Conservation (phyloP, 805 yeast species). For the Saccharomycopsis sp. region DNA sequence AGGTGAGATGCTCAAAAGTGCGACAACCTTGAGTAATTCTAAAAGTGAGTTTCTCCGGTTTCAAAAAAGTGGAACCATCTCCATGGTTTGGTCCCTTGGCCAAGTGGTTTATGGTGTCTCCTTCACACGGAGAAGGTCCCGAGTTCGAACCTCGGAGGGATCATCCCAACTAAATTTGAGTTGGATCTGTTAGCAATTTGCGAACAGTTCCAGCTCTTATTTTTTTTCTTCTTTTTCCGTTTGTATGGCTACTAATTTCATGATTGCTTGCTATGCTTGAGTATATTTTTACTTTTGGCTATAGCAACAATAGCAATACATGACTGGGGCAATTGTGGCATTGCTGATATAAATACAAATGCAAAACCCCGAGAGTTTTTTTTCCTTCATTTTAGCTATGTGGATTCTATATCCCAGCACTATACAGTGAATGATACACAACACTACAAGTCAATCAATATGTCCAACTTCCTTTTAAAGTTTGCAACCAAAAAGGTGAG, state of each 20-base stretch:
- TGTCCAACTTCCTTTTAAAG: constrained; percentile 12
- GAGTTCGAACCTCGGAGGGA: constrained; percentile 21
- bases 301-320: too few relatives aligned
- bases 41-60: too few relatives aligned
- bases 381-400: too few relatives aligned
- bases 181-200: background rate
- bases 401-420: too few relatives aligned
- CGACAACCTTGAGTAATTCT: too few relatives aligned
- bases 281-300: background rate
- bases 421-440: too few relatives aligned
- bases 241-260: background rate
- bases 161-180: constrained; percentile 1
- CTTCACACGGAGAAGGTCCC: constrained; percentile 21
- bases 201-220: background rate
- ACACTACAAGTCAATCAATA: too few relatives aligned
- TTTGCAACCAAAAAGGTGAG: constrained; percentile 14
- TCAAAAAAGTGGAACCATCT: too few relatives aligned
- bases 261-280: background rate
- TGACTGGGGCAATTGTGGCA: too few relatives aligned
- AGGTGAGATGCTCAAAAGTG: too few relatives aligned
- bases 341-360: too few relatives aligned
- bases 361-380: too few relatives aligned
- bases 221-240: constrained; percentile 6
- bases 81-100: constrained; percentile 15
- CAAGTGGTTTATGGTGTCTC: constrained; percentile 19